Base-by-base conservation (phyloP, 2,329 filamentous ascomycete species). In the Verticillium nonalfalfae region DNA sequence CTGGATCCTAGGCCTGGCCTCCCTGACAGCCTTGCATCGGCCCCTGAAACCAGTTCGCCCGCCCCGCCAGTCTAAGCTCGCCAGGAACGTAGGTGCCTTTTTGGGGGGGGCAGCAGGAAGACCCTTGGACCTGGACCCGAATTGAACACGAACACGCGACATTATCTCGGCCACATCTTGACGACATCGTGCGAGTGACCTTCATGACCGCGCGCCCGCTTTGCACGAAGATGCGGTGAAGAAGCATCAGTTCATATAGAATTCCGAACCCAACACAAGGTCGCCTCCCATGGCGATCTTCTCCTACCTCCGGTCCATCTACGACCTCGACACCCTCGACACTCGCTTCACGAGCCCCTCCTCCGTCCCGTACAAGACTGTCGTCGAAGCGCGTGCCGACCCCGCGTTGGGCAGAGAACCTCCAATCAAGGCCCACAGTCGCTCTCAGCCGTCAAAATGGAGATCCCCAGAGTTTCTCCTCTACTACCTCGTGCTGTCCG, bases 401-500 rank as follows among this genome's bases (percentile, higher is more conserved):
- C 72, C 66, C 55, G 71, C 68, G 60, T 68, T 68, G 68, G 76
- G 73, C 73, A 73, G 73, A 64, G 73, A 75, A 63, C 70, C 73
- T 67, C 73, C 74, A 60, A 74, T 77, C 67, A 79, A 79, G 73
- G 77, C 71, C 56, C 75, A 73, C 63, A 72, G 70, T 52, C 72
- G 73, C 70, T 81, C 74, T 60, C 80, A 84, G 64, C 85, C 86
- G 39, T 84, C 93, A 54, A 89, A 85, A 87, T 99, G 94, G 94
- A 85, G 82, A 31, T 96, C 93, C 0, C 82, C 84, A 2, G 95
- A 99, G 76, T 98, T 95, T 78, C 89, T 86, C 72, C 68, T 93
- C 60, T 98, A 99, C 78, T 90, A 88, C 67, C 57, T 89, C 21
- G 76, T 91, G 66, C 85, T 97, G 68, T 64, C 82, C 35, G 71